A percentile compares a stretch with the other conserved stretches of the same genome.
Evolutionary conservation across 2,329 filamentous ascomycete genomes (phyloP).

Genomic region (Dothideomycetidae sp.): DNA sequence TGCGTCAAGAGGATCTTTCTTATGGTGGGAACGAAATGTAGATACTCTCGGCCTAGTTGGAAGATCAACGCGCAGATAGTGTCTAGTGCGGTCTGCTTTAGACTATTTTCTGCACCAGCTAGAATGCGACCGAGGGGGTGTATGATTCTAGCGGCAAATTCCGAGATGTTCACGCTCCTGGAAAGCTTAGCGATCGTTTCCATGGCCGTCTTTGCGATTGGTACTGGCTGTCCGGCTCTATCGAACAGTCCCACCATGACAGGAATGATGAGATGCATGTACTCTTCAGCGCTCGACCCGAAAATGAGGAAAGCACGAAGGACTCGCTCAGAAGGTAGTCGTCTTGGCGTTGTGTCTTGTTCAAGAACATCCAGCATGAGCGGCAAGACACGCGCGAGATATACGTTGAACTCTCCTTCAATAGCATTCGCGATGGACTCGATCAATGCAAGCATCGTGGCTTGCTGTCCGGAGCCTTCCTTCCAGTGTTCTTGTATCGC

Average conservation of each 20-base stretch:
- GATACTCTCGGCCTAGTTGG: conserved; percentile 86
- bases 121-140: conserved; percentile 81
- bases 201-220: conserved; percentile 75
- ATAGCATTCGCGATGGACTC: conserved; percentile 88
- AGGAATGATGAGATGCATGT: conserved; percentile 97
- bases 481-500: conserved; percentile 87
- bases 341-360: conserved; percentile 60
- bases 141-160: conserved; percentile 91
- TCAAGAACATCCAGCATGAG: conserved; percentile 91
- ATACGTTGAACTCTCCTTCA: conserved; percentile 96
- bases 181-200: conserved; percentile 91
- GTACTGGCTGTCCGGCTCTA: conserved; percentile 64
- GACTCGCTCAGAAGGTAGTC: conserved; percentile 76
- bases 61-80: conserved; percentile 91
- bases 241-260: conserved; percentile 92
- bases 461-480: conserved; percentile 62
- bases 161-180: conserved; percentile 89
- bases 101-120: conserved; percentile 52
- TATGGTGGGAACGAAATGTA: conserved; percentile 85
- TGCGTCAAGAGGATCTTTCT: conserved; percentile 69
- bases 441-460: conserved; percentile 80
- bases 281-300: conserved; percentile 88
- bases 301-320: conserved; percentile 93
- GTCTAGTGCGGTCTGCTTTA: conserved; percentile 76
- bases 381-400: conserved; percentile 74